A percentile compares a stretch with the other conserved stretches of the same genome.
Evolutionary conservation across 2,329 filamentous ascomycete species (phyloP).

Genomic region (Trichoderma atroviride): DNA sequence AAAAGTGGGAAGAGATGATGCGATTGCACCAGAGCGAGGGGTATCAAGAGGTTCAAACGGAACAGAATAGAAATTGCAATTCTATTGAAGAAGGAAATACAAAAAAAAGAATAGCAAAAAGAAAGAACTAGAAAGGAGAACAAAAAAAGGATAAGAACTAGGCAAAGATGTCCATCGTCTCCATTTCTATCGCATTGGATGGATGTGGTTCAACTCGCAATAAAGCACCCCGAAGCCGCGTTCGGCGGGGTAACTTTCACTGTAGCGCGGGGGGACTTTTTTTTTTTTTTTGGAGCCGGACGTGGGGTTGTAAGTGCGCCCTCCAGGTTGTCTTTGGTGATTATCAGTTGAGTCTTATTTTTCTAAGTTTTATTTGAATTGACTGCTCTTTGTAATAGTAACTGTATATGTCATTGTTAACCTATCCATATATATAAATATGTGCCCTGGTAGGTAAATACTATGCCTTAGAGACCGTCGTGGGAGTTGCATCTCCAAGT

Average conservation of each 20-base stretch:
- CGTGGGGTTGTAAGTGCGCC: neutral
- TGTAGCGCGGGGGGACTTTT: conserved; percentile 7
- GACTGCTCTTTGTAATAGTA: too few species aligned
- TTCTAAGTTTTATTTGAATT: too few species aligned
- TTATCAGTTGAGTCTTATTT: too few species aligned
- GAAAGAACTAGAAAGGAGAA: neutral
- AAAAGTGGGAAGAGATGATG: neutral
- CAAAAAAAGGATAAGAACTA: neutral
- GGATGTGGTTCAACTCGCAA: neutral
- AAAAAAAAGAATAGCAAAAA: neutral
- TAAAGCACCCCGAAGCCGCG: neutral
- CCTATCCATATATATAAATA: neutral
- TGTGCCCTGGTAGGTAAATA: neutral
- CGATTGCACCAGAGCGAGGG: neutral
- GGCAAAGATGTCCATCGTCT: neutral
- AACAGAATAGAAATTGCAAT: neutral
- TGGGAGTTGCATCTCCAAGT: neutral
- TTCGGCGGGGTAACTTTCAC: conserved; percentile 24
- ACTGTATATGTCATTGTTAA: neutral
- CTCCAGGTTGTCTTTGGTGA: neutral
- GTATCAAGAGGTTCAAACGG: neutral
- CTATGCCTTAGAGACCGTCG: neutral
- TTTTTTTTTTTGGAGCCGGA: neutral
- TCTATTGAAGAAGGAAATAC: neutral
- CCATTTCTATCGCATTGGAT: neutral